Percentiles rank a stretch among this genome's conserved stretches.
These are phyloP conservation scores for Durotheca rogersii DNA, from an alignment of 495 filamentous ascomycete genomes.

Conservation along the genomic window DNA sequence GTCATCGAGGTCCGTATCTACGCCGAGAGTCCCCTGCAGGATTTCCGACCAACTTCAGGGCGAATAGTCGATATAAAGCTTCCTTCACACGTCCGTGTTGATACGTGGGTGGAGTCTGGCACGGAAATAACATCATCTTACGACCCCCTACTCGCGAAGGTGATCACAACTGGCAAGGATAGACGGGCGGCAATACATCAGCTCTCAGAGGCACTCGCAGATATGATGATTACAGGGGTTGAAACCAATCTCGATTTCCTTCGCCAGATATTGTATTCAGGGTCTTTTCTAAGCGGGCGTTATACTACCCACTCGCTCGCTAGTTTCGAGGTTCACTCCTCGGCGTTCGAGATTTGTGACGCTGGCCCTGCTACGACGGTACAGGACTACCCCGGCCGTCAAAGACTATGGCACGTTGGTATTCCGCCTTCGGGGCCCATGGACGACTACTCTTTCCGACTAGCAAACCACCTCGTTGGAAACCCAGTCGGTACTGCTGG, in stretches of 20 bases:
- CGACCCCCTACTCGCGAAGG: slow-evolving; percentile 63
- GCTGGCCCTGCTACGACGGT: slow-evolving; percentile 58
- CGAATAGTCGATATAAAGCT: slow-evolving; percentile 57
- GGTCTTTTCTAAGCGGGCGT: slow-evolving; percentile 46
- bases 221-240: slow-evolving; percentile 53
- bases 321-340: slow-evolving; percentile 50
- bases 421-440: slow-evolving; percentile 56
- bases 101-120: slow-evolving; percentile 63
- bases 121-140: slow-evolving; percentile 39
- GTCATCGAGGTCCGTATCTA: slow-evolving; percentile 63
- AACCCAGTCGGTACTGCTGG: slow-evolving; percentile 54
- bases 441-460: slow-evolving; percentile 55
- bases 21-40: slow-evolving; percentile 59
- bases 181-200: slow-evolving; percentile 46
- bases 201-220: slow-evolving; percentile 34
- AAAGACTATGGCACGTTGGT: slow-evolving; percentile 48
- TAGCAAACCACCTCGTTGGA: slow-evolving; percentile 60
- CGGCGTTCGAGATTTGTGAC: slow-evolving; percentile 58
- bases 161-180: slow-evolving; percentile 53
- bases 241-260: slow-evolving; percentile 61
- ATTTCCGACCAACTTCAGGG: slow-evolving; percentile 60
- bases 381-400: slow-evolving; percentile 60
- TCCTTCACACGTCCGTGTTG: slow-evolving; percentile 50
- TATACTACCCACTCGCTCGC: slow-evolving; percentile 57
- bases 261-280: slow-evolving; percentile 48